Base-by-base conservation (phyloP, 495 filamentous ascomycete species). In the Trichoderma orchidacearum region DNA sequence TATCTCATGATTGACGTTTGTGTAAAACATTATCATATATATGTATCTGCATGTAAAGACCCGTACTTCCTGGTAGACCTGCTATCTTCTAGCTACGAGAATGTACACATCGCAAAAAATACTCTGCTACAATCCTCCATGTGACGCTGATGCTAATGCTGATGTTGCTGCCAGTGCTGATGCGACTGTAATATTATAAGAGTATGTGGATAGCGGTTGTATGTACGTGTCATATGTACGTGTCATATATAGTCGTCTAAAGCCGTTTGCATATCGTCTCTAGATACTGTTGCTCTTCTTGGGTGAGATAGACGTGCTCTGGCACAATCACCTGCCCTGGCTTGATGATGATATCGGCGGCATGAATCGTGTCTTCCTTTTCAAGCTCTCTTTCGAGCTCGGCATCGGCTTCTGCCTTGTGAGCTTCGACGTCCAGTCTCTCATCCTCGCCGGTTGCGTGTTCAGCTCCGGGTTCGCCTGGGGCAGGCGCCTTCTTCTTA, bases 241-340 rank as follows among this genome's bases (percentile, higher is more conserved):
- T n/a, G n/a, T n/a, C n/a, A n/a, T n/a, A 27, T 9, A 25, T 27
- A 48, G 23, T 11, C 21, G 41, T 48, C 56, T 53, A 61, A 58
- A 77, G 50, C 55, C 66, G 67, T 50, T 57, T 60, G 51, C 69
- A 63, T 25, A 78, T 50, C 11, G 61, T 59, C 54, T 76, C 75
- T 15, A 78, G 58, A 29, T 72, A 54, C n/a, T 58, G 58, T 51
- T 57, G 68, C 60, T 76, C 72, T 58, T 76, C 72, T 2, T 61
- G 58, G 3, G 65, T 66, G 2, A 78, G 57, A 30, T 63, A 66
- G 36, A 77, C 38, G 55, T 63, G 61, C 7, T 63, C 62, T 2
- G 73, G 70, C n/a, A 74, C 56, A 23, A 61, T 15, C 2, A 75
- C 67, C 17, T 60, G 45, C 2, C 61, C 64, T 29, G 61, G 59